Evolutionary conservation across 2,329 filamentous ascomycete genomes (phyloP).

Genomic region (Fusarium oligoseptatum): DNA sequence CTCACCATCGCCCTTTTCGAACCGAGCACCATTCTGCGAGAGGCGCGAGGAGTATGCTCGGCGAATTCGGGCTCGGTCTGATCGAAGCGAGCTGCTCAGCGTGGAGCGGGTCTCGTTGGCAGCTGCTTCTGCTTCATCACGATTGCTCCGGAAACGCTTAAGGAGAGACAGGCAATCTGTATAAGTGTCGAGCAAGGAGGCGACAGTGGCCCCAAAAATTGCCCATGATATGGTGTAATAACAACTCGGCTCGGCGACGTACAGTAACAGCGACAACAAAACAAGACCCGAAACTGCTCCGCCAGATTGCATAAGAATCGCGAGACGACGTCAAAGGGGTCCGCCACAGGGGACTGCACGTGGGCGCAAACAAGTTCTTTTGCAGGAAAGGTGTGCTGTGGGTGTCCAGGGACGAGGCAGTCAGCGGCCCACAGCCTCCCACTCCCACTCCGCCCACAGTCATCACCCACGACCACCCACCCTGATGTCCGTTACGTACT

Average conservation of each 20-base stretch:
- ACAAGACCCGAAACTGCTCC: constrained; percentile 23
- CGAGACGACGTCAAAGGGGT: constrained; percentile 25
- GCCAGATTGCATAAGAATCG: constrained; percentile 34
- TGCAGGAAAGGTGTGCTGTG: constrained; percentile 7
- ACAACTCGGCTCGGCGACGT: constrained; percentile 15
- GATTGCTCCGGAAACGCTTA: constrained; percentile 50
- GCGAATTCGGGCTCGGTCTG: constrained; percentile 57
- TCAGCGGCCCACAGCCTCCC: constrained; percentile 7
- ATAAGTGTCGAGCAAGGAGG: constrained; percentile 62
- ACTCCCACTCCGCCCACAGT: constrained; percentile 2
- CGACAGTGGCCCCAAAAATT: constrained; percentile 61
- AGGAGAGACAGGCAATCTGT: constrained; percentile 60
- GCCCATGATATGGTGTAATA: constrained; percentile 42
- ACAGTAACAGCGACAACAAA: constrained; percentile 15
- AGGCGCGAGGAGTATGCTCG: constrained; percentile 58
- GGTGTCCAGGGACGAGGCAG: constrained; percentile 2
- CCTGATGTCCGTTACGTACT: constrained; percentile 28
- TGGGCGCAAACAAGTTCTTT: constrained; percentile 29
- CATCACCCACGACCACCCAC: constrained; percentile 13
- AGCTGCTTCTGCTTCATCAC: constrained; percentile 40
- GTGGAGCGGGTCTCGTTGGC: constrained; percentile 36
- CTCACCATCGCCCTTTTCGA: constrained; percentile 65
- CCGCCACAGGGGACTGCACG: constrained; percentile 34
- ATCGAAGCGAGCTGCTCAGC: constrained; percentile 54
- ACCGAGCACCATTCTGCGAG: constrained; percentile 55